phyloP scores from a whole-genome alignment of 192 early-diverging fungal genomes.

The Rhizophagus prolifer region DNA sequence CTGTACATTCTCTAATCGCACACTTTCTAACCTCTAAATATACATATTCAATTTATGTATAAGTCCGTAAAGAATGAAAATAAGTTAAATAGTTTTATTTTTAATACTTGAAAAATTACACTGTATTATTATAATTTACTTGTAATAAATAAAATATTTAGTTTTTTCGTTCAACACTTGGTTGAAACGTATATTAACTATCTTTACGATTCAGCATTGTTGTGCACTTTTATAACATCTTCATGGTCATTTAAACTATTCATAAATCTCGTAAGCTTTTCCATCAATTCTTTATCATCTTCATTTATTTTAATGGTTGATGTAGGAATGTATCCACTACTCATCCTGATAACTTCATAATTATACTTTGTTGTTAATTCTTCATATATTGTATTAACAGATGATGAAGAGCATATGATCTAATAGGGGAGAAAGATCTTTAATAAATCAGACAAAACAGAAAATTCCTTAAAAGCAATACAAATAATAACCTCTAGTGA shows the following conservation, averaged over 20 bases:
- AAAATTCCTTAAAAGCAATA: neutral
- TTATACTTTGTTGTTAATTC: slow-evolving; percentile 39
- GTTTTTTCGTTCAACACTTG: no score
- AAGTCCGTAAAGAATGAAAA: no score
- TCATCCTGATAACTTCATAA: slow-evolving; percentile 60
- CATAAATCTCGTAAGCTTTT: slow-evolving; percentile 50
- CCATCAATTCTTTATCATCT: slow-evolving; percentile 41
- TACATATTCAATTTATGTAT: no score
- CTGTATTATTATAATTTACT: no score
- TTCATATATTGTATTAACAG: slow-evolving; percentile 50
- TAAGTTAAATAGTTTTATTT: no score
- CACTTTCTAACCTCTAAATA: no score
- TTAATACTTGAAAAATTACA: no score
- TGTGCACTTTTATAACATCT: slow-evolving; percentile 62
- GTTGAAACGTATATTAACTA: no score
- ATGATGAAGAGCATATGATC: slow-evolving; percentile 53
- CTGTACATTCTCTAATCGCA: no score
- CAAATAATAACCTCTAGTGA: slow-evolving; percentile 45
- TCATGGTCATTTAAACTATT: slow-evolving; percentile 60
- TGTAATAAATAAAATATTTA: no score
- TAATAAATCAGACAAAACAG: neutral
- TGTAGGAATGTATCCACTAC: slow-evolving; percentile 54
- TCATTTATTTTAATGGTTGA: slow-evolving; percentile 41
- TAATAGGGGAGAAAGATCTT: neutral
- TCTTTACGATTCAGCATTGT: slow-evolving; percentile 38